A percentile compares a stretch with the other conserved stretches of the same genome.
Evolutionary conservation across 2,329 filamentous ascomycete species (phyloP).

Genomic region (Cladosporium austrohemisphaericum): DNA sequence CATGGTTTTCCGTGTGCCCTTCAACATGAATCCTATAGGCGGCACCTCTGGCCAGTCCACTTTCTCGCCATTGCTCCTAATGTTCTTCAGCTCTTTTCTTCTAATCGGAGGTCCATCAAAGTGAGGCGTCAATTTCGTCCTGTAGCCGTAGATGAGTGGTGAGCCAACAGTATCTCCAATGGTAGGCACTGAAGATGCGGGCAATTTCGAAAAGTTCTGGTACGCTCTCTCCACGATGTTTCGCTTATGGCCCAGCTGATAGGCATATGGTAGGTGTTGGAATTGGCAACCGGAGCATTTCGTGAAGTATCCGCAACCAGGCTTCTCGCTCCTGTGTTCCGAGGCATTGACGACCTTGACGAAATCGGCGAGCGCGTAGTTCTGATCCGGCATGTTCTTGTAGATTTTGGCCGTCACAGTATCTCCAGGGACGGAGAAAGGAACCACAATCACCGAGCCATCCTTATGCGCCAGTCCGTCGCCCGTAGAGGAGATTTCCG

Average conservation of each 20-base stretch:
- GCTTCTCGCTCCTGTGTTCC: constrained; percentile 68
- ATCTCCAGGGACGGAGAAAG: constrained; percentile 86
- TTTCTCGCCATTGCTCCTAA: constrained; percentile 50
- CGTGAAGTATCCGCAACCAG: constrained; percentile 80
- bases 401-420: constrained; percentile 72
- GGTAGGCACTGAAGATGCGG: constrained; percentile 68
- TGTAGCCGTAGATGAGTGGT: constrained; percentile 86
- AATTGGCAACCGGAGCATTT: constrained; percentile 91
- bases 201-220: constrained; percentile 80
- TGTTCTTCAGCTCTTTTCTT: constrained; percentile 36
- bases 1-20: constrained; percentile 73
- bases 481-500: constrained; percentile 82
- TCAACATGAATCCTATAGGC: constrained; percentile 84
- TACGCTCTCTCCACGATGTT: constrained; percentile 88
- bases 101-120: constrained; percentile 70
- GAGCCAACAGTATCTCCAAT: constrained; percentile 84
- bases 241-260: constrained; percentile 81
- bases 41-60: constrained; percentile 63
- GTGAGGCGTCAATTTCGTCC: constrained; percentile 95
- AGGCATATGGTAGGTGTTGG: constrained; percentile 88
- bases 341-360: constrained; percentile 72
- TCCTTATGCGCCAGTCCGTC: constrained; percentile 75
- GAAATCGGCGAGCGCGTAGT: constrained; percentile 78
- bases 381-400: constrained; percentile 61
- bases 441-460: constrained; percentile 77